Conservation (phyloP, 75 land plant species). For the Isoetes taiwanensis region DNA sequence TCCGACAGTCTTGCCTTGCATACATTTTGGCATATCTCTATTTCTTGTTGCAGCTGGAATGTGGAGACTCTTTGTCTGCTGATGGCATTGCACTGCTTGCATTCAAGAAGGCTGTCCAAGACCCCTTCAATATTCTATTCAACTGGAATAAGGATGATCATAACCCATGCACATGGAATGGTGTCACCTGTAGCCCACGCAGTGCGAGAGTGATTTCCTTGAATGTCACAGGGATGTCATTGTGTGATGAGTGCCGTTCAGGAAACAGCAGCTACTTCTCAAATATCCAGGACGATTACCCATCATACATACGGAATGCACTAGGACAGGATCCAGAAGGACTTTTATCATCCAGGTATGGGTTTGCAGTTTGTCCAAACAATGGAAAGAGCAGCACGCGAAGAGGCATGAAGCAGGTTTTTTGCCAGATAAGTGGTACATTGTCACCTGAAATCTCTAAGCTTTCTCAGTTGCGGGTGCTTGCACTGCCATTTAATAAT, state of each 20-base stretch:
- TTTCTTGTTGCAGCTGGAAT: too few species aligned
- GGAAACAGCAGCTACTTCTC: background rate
- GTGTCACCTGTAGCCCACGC: constrained; percentile 24
- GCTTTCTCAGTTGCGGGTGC: constrained; percentile 25
- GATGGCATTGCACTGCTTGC: constrained; percentile 26
- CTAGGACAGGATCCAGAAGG: background rate
- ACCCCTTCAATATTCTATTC: constrained; percentile 21
- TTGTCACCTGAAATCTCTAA: constrained; percentile 18
- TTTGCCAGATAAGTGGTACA: constrained; percentile 17
- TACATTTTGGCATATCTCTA: too few species aligned
- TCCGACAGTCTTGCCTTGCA: too few species aligned
- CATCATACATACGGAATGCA: too few species aligned
- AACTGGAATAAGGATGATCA: constrained; percentile 21
- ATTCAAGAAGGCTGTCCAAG: constrained; percentile 29
- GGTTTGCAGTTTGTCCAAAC: too few species aligned
- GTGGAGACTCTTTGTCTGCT: constrained; percentile 4
- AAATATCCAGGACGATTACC: too few species aligned
- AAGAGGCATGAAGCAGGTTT: background rate
- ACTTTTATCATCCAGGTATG: too few species aligned
- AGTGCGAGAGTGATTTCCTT: constrained; percentile 25
- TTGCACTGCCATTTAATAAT: constrained; percentile 22
- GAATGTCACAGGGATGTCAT: constrained; percentile 17
- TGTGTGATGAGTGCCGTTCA: too few species aligned
- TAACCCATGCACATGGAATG: constrained; percentile 40
- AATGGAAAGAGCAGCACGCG: too few species aligned